These are phyloP conservation scores for Prillingera fragicola DNA, from an alignment of 1,284 basidiomycete genomes.

Conservation along the genomic window DNA sequence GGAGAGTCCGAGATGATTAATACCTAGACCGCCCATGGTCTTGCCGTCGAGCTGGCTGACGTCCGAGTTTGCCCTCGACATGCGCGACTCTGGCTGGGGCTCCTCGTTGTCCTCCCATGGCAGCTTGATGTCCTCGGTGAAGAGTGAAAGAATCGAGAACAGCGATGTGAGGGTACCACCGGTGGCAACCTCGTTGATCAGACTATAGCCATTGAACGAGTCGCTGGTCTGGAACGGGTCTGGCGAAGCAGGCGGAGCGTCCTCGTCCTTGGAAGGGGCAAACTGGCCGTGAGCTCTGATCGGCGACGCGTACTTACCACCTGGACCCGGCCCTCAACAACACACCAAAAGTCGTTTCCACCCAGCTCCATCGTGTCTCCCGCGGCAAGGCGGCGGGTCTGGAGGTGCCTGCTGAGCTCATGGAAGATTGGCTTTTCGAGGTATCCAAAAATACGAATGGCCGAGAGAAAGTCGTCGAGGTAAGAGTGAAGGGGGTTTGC, in stretches of 20 bases:
- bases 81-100: slow-evolving; percentile 13
- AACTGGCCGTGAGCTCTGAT: slow-evolving; percentile 48
- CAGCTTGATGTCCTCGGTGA: slow-evolving; percentile 94
- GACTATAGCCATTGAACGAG: slow-evolving; percentile 79
- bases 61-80: slow-evolving; percentile 40
- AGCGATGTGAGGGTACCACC: slow-evolving; percentile 91
- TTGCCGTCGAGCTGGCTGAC: slow-evolving; percentile 42
- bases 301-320: slow-evolving; percentile 28
- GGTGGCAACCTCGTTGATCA: slow-evolving; percentile 89
- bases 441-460: slow-evolving; percentile 90
- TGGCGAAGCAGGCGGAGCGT: slow-evolving; percentile 19
- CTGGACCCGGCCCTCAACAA: slow-evolving; percentile 74
- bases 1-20: not conserved
- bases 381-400: slow-evolving; percentile 82
- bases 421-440: slow-evolving; percentile 94
- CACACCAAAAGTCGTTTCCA: slow-evolving; percentile 91
- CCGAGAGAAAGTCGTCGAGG: slow-evolving; percentile 88
- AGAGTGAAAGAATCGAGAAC: slow-evolving; percentile 90
- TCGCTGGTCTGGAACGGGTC: slow-evolving; percentile 19
- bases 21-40: slow-evolving; percentile 11
- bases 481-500: slow-evolving; percentile 80
- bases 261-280: slow-evolving; percentile 51
- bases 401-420: slow-evolving; percentile 84
- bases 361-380: slow-evolving; percentile 75
- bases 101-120: slow-evolving; percentile 58